Conservation (phyloP, 2,329 filamentous ascomycete genomes). For the Zasmidium cellare region DNA sequence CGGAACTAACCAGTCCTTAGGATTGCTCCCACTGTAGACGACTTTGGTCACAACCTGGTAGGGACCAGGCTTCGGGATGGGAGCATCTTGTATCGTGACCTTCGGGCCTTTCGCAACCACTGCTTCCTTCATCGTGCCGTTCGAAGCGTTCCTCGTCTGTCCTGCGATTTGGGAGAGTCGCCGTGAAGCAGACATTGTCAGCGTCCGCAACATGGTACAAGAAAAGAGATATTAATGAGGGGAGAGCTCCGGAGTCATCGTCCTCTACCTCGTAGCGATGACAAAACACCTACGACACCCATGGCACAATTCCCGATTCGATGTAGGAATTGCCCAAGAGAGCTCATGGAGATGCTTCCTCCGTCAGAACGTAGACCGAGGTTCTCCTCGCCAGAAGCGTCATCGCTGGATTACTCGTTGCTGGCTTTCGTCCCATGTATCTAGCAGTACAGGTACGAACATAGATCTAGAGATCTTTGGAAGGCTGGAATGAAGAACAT, state of each 20-base stretch:
- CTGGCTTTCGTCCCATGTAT: no score
- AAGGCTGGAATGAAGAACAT: background rate
- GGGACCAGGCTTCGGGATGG: conserved; percentile 41
- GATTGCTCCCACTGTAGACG: conserved; percentile 33
- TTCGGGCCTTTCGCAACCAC: conserved; percentile 36
- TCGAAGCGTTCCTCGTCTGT: conserved; percentile 19
- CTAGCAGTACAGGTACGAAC: no score
- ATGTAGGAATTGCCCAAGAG: background rate
- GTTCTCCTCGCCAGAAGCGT: background rate
- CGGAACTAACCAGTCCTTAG: conserved; percentile 32
- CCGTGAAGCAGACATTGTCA: conserved; percentile 21
- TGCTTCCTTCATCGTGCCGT: conserved; percentile 38
- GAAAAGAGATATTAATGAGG: background rate
- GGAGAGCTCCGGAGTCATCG: background rate
- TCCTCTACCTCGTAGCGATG: conserved; percentile 2
- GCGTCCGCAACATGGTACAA: conserved; percentile 14
- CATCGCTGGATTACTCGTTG: no score
- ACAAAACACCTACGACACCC: background rate
- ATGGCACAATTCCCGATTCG: background rate
- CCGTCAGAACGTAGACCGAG: background rate
- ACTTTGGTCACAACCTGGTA: conserved; percentile 36
- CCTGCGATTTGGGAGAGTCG: conserved; percentile 19
- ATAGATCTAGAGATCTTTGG: no score
- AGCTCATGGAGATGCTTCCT: background rate
- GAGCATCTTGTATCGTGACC: conserved; percentile 41